These are phyloP conservation scores for Candolleomyces eurysporus DNA, from an alignment of 768 basidiomycete genomes.

Conservation along the genomic window DNA sequence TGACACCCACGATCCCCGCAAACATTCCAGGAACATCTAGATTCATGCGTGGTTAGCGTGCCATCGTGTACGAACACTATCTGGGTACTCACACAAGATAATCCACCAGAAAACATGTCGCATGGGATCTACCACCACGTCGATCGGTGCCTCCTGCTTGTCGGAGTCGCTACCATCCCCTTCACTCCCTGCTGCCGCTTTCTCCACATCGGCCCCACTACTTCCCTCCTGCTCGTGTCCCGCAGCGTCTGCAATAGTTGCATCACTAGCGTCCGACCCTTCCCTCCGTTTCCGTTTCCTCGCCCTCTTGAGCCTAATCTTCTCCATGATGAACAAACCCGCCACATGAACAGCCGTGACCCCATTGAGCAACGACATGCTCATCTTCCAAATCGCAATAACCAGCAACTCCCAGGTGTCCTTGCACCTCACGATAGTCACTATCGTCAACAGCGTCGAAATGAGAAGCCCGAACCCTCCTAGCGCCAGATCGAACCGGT, in stretches of 20 bases:
- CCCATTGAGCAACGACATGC: constrained; percentile 16
- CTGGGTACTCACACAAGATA: constrained; percentile 8
- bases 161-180: not conserved
- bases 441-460: constrained; percentile 10
- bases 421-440: constrained; percentile 13
- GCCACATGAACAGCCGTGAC: constrained; percentile 17
- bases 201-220: not conserved
- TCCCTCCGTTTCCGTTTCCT: constrained; percentile 2
- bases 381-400: constrained; percentile 18
- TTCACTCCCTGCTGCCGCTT: not conserved
- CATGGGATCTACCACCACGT: constrained; percentile 4
- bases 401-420: constrained; percentile 17
- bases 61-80: not conserved
- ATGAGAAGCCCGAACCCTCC: constrained; percentile 9
- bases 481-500: constrained; percentile 11
- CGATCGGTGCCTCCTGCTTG: constrained; percentile 3
- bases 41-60: not conserved
- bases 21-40: constrained; percentile 29
- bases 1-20: constrained; percentile 29
- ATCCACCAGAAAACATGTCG: constrained; percentile 11
- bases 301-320: constrained; percentile 3
- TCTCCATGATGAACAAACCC: constrained; percentile 7
- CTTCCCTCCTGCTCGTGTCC: not conserved
- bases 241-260: not conserved
- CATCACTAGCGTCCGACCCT: not conserved